Percentiles rank a stretch among this genome's conserved stretches.
Evolutionary conservation across 495 filamentous ascomycete species (phyloP).

Genomic region (Xylaria telfairii): DNA sequence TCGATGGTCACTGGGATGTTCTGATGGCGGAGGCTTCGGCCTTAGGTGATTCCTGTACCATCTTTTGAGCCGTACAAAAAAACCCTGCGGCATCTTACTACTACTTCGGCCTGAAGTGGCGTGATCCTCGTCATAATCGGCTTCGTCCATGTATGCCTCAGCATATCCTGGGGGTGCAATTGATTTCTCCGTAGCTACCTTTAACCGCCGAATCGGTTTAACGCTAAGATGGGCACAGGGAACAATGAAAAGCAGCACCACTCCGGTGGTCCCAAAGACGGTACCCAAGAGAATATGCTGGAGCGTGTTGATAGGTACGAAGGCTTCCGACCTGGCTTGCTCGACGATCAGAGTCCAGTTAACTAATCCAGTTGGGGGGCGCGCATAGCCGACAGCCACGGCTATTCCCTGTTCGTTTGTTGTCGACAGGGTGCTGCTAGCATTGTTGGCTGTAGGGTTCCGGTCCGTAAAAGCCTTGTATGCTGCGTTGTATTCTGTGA

Average conservation of each 20-base stretch:
- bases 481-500: slow-evolving; percentile 63
- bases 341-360: slow-evolving; percentile 86
- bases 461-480: slow-evolving; percentile 56
- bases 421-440: slow-evolving; percentile 68
- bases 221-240: slow-evolving; percentile 82
- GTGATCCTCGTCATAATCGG: slow-evolving; percentile 48
- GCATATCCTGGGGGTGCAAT: slow-evolving; percentile 67
- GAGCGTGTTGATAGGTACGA: slow-evolving; percentile 72
- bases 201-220: slow-evolving; percentile 77
- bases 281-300: slow-evolving; percentile 80
- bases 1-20: slow-evolving; percentile 51
- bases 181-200: slow-evolving; percentile 78
- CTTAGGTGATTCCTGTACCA: slow-evolving; percentile 40
- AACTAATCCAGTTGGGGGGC: slow-evolving; percentile 66
- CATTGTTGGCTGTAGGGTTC: slow-evolving; percentile 59
- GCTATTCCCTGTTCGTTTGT: slow-evolving; percentile 68
- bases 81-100: slow-evolving; percentile 48
- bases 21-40: slow-evolving; percentile 38
- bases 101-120: slow-evolving; percentile 43
- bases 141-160: slow-evolving; percentile 48
- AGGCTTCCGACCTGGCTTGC: slow-evolving; percentile 73
- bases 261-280: slow-evolving; percentile 80
- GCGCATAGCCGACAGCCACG: slow-evolving; percentile 76
- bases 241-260: slow-evolving; percentile 69
- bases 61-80: slow-evolving; percentile 43